Base-by-base conservation (phyloP, 129 eudicot genomes). In the Tagetes patula region DNA sequence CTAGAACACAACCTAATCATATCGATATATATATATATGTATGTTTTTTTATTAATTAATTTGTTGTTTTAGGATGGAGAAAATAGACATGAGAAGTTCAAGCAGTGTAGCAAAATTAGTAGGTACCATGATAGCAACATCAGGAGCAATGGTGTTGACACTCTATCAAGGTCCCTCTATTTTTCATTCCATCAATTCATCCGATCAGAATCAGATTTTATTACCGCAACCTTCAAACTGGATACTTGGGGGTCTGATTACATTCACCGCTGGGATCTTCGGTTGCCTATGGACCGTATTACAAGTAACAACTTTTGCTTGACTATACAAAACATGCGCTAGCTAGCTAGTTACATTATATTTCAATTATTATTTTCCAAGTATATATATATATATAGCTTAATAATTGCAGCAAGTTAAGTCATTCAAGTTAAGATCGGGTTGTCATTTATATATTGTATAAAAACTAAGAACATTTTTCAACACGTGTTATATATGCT, bases 111-210 rank as follows among this genome's bases (percentile, higher is more conserved):
- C 82, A 27, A 85, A 78, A 70, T 8, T 70, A 20, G 9, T 68
- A 46, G 89, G 89, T 46, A 79, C 89, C 14, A 46, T 82, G 20
- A 8, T 82, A 13, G 50, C 89, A 50, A 79, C 78, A 41, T 50
- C 82, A 3, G 89, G 89, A 46, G 84, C 89, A 50, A 75, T 68
- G 46, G 73, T 85, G 27, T 78, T 85, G 32, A 76, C 76, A 30
- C 75, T 85, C 49, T 85, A 78, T 56, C 72, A 82, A 43, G 89
- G 89, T 60, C 84, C 76, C 0, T 43, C 47, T 38, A 14, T 66
- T 9, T 37, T 81, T 13, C 12, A 69, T 13, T 38, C 65, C 0
- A 31, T 8, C 8, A 27, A 60, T 60, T 36, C 58, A 56, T 42
- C 50, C 0, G 31, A 47, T 74, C 27, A 20, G 27, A 37, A 60